Conservation (phyloP, 805 yeast genomes). For the Kazachstania bromeliacearum region DNA sequence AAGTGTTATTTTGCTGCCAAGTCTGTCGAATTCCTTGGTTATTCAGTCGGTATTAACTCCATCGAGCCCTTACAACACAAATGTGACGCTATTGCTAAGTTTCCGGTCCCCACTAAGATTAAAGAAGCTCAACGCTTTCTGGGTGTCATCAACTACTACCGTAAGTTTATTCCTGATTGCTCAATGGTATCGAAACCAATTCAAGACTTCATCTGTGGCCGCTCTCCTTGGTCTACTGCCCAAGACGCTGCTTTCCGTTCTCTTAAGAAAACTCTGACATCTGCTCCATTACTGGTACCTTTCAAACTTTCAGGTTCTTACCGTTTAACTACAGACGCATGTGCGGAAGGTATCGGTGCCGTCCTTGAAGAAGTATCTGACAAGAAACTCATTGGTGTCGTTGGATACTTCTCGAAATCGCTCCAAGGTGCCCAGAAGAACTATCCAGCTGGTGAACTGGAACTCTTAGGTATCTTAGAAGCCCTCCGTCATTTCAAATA, state of each 20-base stretch:
- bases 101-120: conserved; percentile 5
- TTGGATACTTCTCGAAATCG: conserved; percentile 9
- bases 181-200: conserved; percentile 7
- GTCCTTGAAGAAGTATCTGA: conserved; percentile 9
- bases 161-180: conserved; percentile 11
- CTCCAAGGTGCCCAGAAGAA: conserved; percentile 29
- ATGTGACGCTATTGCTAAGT: conserved; percentile 9
- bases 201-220: conserved; percentile 1
- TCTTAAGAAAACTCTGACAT: conserved; percentile 1
- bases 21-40: conserved; percentile 2
- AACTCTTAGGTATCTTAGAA: conserved; percentile 8
- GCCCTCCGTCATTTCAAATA: conserved; percentile 11
- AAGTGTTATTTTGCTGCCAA: neutral
- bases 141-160: conserved; percentile 12
- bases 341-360: conserved; percentile 11
- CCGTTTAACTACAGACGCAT: conserved; percentile 11
- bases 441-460: conserved; percentile 10
- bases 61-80: conserved; percentile 11
- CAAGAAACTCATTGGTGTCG: conserved; percentile 8
- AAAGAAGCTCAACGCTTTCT: conserved; percentile 13
- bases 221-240: conserved; percentile 2
- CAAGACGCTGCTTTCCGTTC: conserved; percentile 3
- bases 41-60: conserved; percentile 3
- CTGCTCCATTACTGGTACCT: conserved; percentile 5
- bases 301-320: conserved; percentile 3